A percentile compares a stretch with the other conserved stretches of the same genome.
These are phyloP conservation scores for Colletotrichum sublineola DNA, from an alignment of 2,329 filamentous ascomycete species.

Conservation along the genomic window DNA sequence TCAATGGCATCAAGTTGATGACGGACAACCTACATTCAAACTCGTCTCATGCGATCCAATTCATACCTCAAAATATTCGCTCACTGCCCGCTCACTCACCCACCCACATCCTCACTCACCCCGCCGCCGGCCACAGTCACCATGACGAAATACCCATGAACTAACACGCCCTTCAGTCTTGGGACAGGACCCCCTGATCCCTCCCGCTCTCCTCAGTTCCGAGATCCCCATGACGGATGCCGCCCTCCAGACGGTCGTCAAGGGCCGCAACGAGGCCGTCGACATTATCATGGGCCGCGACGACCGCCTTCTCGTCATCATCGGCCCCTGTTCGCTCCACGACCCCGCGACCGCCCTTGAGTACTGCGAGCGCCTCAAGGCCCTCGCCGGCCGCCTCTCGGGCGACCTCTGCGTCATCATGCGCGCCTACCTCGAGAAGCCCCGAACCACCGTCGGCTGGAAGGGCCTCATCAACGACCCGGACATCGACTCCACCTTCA, in stretches of 20 bases:
- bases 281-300: constrained; percentile 82
- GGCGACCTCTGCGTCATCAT: constrained; percentile 93
- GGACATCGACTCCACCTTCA: constrained; percentile 95
- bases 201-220: constrained; percentile 85
- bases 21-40: neutral
- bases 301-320: constrained; percentile 92
- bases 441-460: constrained; percentile 97
- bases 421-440: constrained; percentile 99
- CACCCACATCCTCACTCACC: neutral
- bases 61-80: neutral
- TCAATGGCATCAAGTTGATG: neutral
- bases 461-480: constrained; percentile 99
- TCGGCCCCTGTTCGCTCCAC: constrained; percentile 97
- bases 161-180: constrained; percentile 72
- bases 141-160: constrained; percentile 46
- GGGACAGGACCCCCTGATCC: constrained; percentile 93
- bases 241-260: constrained; percentile 77
- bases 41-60: neutral
- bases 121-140: neutral
- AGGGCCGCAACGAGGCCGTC: constrained; percentile 76
- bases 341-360: constrained; percentile 90
- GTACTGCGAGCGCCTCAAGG: constrained; percentile 85
- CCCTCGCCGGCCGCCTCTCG: constrained; percentile 82
- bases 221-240: constrained; percentile 81
- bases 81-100: neutral